Evolutionary conservation across 2,329 filamentous ascomycete species (phyloP).

Genomic region (Paraphaeosphaeria sporulosa): DNA sequence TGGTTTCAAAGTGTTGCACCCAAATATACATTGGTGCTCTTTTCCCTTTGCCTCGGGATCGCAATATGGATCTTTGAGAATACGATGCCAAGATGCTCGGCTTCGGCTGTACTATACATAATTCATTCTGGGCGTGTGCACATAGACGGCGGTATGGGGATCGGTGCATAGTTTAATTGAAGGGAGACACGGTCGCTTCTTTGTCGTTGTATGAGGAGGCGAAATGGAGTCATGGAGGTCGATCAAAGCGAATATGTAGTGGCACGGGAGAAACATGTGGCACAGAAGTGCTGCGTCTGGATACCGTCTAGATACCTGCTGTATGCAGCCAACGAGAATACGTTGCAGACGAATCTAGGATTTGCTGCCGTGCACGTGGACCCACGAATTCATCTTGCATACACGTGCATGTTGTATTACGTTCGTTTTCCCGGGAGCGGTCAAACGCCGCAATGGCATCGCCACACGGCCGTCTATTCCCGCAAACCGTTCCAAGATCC

Average conservation of each 20-base stretch:
- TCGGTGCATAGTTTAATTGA: background rate
- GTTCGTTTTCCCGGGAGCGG: background rate
- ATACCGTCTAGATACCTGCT: background rate
- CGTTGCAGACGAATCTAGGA: background rate
- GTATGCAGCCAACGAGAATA: background rate
- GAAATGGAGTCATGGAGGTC: background rate
- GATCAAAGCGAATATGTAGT: background rate
- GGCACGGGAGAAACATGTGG: background rate
- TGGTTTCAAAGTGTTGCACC: background rate
- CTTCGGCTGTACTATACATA: slow-evolving; percentile 2
- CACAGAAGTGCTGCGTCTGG: background rate
- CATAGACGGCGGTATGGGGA: too few species aligned
- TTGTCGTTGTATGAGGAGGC: background rate
- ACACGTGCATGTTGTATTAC: background rate
- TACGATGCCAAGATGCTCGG: background rate
- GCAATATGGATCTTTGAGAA: slow-evolving; percentile 2
- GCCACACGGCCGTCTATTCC: background rate
- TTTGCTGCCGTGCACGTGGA: slow-evolving; percentile 6
- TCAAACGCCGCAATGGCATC: background rate
- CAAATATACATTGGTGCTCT: background rate
- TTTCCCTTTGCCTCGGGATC: background rate
- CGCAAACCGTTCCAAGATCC: background rate
- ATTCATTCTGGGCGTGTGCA: background rate
- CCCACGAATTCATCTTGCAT: background rate
- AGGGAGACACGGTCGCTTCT: background rate